These are phyloP conservation scores for Myrmaecium sp. DNA, from an alignment of 2,329 filamentous ascomycete species.

Conservation along the genomic window DNA sequence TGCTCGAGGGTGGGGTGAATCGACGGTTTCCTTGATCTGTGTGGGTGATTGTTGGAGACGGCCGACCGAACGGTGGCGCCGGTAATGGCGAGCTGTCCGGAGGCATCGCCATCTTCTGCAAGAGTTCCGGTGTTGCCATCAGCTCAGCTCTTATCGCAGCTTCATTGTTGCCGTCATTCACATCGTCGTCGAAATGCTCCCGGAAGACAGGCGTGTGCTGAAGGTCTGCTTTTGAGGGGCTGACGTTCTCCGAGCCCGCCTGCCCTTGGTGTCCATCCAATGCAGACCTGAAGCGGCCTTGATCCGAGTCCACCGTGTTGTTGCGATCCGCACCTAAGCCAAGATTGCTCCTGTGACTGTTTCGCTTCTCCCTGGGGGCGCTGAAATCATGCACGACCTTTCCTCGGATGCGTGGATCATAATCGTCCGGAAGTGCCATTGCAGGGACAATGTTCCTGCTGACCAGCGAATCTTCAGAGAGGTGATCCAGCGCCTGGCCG, in stretches of 20 bases:
- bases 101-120: constrained; percentile 25
- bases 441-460: constrained; percentile 29
- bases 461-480: constrained; percentile 33
- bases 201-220: constrained; percentile 42
- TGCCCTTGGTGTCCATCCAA: no score
- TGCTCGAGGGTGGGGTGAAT: no score
- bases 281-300: no score
- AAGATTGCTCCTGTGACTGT: no score
- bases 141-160: constrained; percentile 29
- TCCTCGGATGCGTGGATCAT: constrained; percentile 45
- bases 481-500: constrained; percentile 29
- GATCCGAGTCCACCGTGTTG: no score
- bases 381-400: constrained; percentile 50
- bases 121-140: constrained; percentile 30
- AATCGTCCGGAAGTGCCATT: constrained; percentile 36
- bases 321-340: background rate
- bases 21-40: no score
- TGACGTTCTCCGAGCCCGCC: constrained; percentile 13
- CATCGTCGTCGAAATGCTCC: constrained; percentile 42
- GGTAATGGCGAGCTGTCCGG: constrained; percentile 11
- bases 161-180: constrained; percentile 20
- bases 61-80: no score
- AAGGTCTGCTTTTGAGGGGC: constrained; percentile 19
- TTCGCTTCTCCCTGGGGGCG: constrained; percentile 35
- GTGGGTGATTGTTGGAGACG: no score